Evolutionary conservation across 495 filamentous ascomycete species (phyloP).

Genomic region (Daldinia concentrica): DNA sequence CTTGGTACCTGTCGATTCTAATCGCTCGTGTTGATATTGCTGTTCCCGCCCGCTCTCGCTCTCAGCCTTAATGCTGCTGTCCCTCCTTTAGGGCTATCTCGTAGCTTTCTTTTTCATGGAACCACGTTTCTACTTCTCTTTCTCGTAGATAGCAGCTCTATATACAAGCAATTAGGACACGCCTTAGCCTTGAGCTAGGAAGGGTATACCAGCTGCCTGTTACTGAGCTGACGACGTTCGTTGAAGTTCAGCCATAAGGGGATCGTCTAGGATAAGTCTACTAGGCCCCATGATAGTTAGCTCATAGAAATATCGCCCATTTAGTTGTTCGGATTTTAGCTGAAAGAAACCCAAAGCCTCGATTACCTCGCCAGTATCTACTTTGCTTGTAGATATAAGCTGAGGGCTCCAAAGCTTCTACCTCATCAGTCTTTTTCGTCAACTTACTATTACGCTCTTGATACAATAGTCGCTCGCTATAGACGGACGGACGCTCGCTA

Average conservation of each 20-base stretch:
- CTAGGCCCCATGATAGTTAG: slow-evolving; percentile 18
- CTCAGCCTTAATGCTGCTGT: slow-evolving; percentile 39
- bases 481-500: slow-evolving; percentile 39
- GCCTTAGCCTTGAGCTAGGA: slow-evolving; percentile 17
- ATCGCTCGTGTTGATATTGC: slow-evolving; percentile 36
- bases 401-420: slow-evolving; percentile 12
- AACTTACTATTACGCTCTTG: slow-evolving; percentile 21
- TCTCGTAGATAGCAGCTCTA: slow-evolving; percentile 5
- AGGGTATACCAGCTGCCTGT: slow-evolving; percentile 7
- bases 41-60: slow-evolving; percentile 12
- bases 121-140: slow-evolving; percentile 22
- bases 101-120: slow-evolving; percentile 29
- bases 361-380: slow-evolving; percentile 19
- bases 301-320: slow-evolving; percentile 13
- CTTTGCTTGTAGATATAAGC: slow-evolving; percentile 28
- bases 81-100: slow-evolving; percentile 23
- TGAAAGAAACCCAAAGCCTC: slow-evolving; percentile 16
- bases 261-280: slow-evolving; percentile 29
- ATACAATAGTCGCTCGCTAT: slow-evolving; percentile 36
- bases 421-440: slow-evolving; percentile 13
- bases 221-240: slow-evolving; percentile 23
- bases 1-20: slow-evolving; percentile 39
- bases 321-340: slow-evolving; percentile 33
- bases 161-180: slow-evolving; percentile 18
- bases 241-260: slow-evolving; percentile 22